These are phyloP conservation scores for Phytophthora syringae DNA, from an alignment of 352 stramenopile genomes.

Conservation along the genomic window DNA sequence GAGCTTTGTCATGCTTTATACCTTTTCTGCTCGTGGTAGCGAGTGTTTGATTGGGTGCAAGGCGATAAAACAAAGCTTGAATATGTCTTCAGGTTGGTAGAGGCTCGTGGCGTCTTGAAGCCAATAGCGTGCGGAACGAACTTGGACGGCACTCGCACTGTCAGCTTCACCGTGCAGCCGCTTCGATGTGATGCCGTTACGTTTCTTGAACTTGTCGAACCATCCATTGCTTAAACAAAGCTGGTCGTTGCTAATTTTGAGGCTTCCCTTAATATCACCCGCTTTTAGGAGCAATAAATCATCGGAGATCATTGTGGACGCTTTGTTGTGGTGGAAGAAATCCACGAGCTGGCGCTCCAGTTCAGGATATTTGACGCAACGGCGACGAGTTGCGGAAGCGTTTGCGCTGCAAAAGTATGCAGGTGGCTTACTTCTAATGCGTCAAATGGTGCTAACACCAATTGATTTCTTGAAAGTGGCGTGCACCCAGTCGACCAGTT, in stretches of 20 bases:
- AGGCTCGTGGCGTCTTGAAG: constrained; percentile 1
- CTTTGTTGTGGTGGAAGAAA: constrained; percentile 1
- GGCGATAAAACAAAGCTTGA: constrained; percentile 16
- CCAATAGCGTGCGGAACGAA: constrained; percentile 4
- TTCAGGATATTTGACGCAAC: background rate
- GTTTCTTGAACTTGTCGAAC: constrained; percentile 17
- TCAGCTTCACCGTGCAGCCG: background rate
- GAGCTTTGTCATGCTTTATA: constrained; percentile 10
- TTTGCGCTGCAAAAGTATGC: background rate
- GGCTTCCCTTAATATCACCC: constrained; percentile 8
- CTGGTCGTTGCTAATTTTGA: constrained; percentile 5
- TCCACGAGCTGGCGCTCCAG: constrained; percentile 1
- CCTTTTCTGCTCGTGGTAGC: background rate
- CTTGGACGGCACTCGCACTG: background rate
- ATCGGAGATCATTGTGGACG: constrained; percentile 2
- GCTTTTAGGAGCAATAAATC: constrained; percentile 6
- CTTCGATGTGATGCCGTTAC: constrained; percentile 11
- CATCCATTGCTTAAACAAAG: constrained; percentile 17
- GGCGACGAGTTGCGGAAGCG: background rate
- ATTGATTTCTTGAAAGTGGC: constrained; percentile 6
- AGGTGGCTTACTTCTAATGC: constrained; percentile 7
- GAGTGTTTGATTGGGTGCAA: constrained; percentile 10
- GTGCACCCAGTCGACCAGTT: background rate
- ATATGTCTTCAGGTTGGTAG: constrained; percentile 2
- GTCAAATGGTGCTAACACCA: constrained; percentile 8